Conservation (phyloP, 345 rosid species). For the Pelargonium nanum region DNA sequence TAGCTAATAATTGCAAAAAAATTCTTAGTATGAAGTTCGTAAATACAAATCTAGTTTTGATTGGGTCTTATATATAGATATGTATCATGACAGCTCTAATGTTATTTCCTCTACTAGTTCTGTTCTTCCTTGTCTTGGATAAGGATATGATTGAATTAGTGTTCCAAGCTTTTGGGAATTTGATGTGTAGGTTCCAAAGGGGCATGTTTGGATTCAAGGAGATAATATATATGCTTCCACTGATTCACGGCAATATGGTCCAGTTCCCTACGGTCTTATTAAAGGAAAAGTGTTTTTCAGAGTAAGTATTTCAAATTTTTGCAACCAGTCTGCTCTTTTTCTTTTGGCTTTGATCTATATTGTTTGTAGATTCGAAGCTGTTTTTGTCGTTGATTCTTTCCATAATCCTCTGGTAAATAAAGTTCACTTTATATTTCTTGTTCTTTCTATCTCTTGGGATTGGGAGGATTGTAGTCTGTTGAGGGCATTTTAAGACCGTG, state of each 20-base stretch:
- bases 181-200: conserved; percentile 55
- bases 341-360: background rate
- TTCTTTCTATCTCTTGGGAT: background rate
- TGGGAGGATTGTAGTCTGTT: background rate
- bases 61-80: too few species aligned
- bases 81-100: too few species aligned
- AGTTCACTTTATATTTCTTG: background rate
- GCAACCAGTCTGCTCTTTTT: background rate
- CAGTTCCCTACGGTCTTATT: conserved; percentile 68
- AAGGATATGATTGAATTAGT: background rate
- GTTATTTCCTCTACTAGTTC: background rate
- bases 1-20: too few species aligned
- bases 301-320: conserved; percentile 24
- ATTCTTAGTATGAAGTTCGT: too few species aligned
- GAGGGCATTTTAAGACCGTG: background rate
- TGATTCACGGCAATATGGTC: conserved; percentile 70
- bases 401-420: background rate
- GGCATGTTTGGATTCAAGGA: conserved; percentile 88
- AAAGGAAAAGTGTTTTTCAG: conserved; percentile 61
- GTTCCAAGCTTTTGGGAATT: background rate
- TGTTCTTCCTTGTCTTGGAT: background rate
- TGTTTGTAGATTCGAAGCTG: background rate
- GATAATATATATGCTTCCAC: conserved; percentile 66
- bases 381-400: background rate
- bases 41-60: background rate